Conservation (phyloP, 495 filamentous ascomycete species). For the Tuber umbilicatum region DNA sequence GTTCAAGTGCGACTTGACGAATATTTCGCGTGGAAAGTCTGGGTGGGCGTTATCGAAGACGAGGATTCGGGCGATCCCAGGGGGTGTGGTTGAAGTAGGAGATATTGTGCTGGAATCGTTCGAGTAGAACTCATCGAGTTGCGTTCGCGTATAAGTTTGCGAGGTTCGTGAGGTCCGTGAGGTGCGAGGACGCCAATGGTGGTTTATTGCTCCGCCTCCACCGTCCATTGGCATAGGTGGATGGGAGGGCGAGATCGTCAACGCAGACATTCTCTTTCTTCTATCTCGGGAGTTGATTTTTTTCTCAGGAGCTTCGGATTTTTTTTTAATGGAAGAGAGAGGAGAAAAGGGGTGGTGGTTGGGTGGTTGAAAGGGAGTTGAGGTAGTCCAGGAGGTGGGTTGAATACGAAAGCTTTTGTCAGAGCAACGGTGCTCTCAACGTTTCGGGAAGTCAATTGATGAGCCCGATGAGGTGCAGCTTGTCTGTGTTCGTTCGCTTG, state of each 20-base stretch:
- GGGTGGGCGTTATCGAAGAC: constrained; percentile 28
- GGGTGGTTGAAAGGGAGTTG: background rate
- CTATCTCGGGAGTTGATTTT: background rate
- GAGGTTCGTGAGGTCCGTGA: constrained; percentile 19
- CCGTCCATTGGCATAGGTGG: background rate
- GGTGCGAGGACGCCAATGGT: constrained; percentile 20
- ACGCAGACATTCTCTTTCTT: background rate
- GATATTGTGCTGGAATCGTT: constrained; percentile 29
- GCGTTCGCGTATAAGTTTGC: constrained; percentile 31
- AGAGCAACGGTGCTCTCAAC: background rate
- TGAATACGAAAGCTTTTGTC: background rate
- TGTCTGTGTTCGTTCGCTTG: background rate
- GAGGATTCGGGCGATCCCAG: constrained; percentile 31
- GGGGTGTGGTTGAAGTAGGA: constrained; percentile 20
- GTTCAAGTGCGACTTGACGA: constrained; percentile 32
- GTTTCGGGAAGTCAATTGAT: background rate
- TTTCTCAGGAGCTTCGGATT: background rate
- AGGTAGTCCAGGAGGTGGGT: background rate
- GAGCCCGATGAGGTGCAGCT: background rate
- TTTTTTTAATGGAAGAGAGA: background rate
- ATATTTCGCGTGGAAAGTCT: constrained; percentile 31
- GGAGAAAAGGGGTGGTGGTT: background rate
- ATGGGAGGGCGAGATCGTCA: background rate
- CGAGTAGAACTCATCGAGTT: constrained; percentile 31
- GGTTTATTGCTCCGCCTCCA: background rate